Evolutionary conservation across 352 stramenopile species (phyloP), one percentile per base, ranked within the genome.

Genomic region (Globisporangium camurandrum): DNA sequence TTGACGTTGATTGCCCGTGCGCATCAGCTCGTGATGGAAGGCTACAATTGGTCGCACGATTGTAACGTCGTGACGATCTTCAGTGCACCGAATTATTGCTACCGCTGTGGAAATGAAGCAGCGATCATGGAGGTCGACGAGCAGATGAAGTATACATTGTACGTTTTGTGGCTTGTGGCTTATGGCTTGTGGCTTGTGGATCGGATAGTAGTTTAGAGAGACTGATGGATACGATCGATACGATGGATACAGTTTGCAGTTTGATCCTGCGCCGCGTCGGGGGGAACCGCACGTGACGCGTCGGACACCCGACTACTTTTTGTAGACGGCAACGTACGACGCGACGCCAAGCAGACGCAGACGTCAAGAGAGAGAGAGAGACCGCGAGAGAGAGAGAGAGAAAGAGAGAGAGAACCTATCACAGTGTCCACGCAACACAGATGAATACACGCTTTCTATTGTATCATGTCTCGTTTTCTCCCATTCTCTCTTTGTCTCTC

Each of bases 71-170:
- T 99, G 19, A 99, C 97, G 24, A 97, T 99, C 52, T 99, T 99
- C 71, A 98, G 86, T 31, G 96, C 96, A 37, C 96, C 96, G 16
- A 99, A 99, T 73, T 99, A 99, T 70, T 99, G 97, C 73, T 99
- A 99, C 73, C 84, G 96, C 43, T 99, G 95, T 64, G 96, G 96
- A 23, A 99, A 99, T 67, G 85, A 98, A 46, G 96, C 95, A 4
- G 97, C 97, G 11, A 98, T 99, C 67, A 96, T 98, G 86, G 92
- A 97, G 57, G 87, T 98, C 49, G 90, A 97, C 56, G 93, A 98
- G 62, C 82, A 96, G 60, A 93, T 97, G 79, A 82, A 96, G 52
- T 97, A 97, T 58, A 96, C 84, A 68, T 97, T 98, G 86, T 97
- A 87, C 77, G 83, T 83, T 9, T 9, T 44, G 28, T 49, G 43